Evolutionary conservation across 2,329 filamentous ascomycete species (phyloP), one percentile per base, ranked within the genome.

Genomic region (Fusarium clavum): DNA sequence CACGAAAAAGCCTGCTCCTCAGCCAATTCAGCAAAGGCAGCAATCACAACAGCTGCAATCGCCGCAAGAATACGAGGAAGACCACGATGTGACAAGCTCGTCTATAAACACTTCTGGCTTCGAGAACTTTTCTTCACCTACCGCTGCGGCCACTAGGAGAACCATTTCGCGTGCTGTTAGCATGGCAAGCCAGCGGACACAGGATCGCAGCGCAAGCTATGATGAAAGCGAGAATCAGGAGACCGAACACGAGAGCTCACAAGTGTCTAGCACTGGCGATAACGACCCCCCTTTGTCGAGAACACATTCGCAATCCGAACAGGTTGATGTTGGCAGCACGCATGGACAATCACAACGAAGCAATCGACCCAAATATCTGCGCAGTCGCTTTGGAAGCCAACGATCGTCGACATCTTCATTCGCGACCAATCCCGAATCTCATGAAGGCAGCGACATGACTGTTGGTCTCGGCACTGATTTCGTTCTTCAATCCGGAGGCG

Each of bases 401-500:
- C 82, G 87, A 57, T 90, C 88, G 6, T 90, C 88, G 3, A 83
- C 86, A 5, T 90, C 88, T 2, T 90, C 88, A 2, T 85, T 88
- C 43, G 76, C 82, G n/a, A 85, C 85, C 18, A 87, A 86, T 53
- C 77, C 82, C 3, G 86, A 87, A n/a, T 81, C 81, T 8, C 79
- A 84, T 46, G 86, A 89, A 38, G 88, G 88, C n/a, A 95, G 91
- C 75, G 94, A 97, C 70, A 87, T 86, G 6, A 94, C 92, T 8
- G 83, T 93, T 20, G 91, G 84, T 9, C 75, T 84, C 12, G 84
- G 91, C 9, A 89, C 90, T 11, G 94, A 97, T 78, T 96, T 91
- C 79, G 92, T 93, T 25, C 83, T 97, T 38, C 93, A 97, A 75
- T 92, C 93, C 4, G 94, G 93, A 20, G 93, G 94, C 27, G 92